A percentile compares a stretch with the other conserved stretches of the same genome.
Conservation (phyloP, 768 basidiomycete species). For the Cubamyces sp. region DNA sequence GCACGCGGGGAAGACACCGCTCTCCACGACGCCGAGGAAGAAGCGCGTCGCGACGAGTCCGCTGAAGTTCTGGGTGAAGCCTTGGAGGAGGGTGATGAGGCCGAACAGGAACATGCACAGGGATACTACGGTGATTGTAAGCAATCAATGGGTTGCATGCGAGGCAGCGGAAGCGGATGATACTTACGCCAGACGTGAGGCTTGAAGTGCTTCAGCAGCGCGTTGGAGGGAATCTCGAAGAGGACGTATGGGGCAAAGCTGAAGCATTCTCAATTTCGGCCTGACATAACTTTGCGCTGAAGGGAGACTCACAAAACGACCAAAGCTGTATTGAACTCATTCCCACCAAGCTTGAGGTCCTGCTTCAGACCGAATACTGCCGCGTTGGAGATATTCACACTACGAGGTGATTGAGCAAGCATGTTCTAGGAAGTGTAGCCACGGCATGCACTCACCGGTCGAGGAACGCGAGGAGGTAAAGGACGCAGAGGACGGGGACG, state of each 20-base stretch:
- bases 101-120: constrained; percentile 44
- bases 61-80: constrained; percentile 36
- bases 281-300: too few relatives aligned
- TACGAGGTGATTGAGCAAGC: too few relatives aligned
- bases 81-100: constrained; percentile 39
- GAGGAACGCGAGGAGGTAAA: constrained; percentile 49
- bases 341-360: constrained; percentile 33
- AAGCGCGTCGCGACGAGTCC: constrained; percentile 45
- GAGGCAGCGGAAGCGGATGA: not conserved
- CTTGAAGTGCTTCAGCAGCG: constrained; percentile 39
- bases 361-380: constrained; percentile 36
- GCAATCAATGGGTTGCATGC: too few relatives aligned
- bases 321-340: constrained; percentile 37
- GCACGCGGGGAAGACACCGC: constrained; percentile 36
- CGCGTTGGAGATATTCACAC: constrained; percentile 40
- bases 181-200: constrained; percentile 40
- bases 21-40: constrained; percentile 40
- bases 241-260: constrained; percentile 40
- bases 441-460: constrained; percentile 30
- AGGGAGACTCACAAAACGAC: constrained; percentile 41
- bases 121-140: constrained; percentile 32
- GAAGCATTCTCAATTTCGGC: not conserved
- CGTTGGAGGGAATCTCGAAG: constrained; percentile 42
- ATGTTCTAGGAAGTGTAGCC: too few relatives aligned
- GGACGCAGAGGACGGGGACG: constrained; percentile 46